These are phyloP conservation scores for Mytilinidion resinicola DNA, from an alignment of 495 filamentous ascomycete genomes.

Conservation along the genomic window DNA sequence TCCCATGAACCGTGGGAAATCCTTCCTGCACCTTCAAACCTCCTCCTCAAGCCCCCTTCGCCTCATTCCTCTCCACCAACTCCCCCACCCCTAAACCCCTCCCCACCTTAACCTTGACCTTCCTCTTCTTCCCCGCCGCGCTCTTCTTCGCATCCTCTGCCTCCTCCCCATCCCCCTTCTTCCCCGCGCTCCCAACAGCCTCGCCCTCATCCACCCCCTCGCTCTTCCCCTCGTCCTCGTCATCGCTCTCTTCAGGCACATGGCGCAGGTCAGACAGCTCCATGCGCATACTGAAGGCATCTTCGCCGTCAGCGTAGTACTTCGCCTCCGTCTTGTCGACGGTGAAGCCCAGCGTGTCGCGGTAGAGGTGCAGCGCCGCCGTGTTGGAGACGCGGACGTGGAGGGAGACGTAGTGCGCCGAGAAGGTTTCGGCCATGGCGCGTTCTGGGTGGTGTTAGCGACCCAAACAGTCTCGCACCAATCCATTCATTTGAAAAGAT, in stretches of 20 bases:
- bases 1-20: too few relatives aligned
- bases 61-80: constrained; percentile 2
- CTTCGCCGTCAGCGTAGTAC: constrained; percentile 98
- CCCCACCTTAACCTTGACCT: constrained; percentile 68
- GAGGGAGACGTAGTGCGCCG: constrained; percentile 84
- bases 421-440: constrained; percentile 92
- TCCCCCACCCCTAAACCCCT: constrained; percentile 36
- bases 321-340: constrained; percentile 84
- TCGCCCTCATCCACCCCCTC: constrained; percentile 34
- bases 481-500: too few relatives aligned
- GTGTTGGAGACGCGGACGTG: constrained; percentile 92
- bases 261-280: constrained; percentile 61
- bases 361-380: constrained; percentile 85
- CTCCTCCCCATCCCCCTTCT: constrained; percentile 36
- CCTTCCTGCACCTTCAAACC: too few relatives aligned
- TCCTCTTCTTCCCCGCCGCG: constrained; percentile 39
- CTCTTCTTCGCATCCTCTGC: constrained; percentile 31
- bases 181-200: constrained; percentile 28
- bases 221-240: constrained; percentile 41
- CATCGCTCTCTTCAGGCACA: constrained; percentile 33
- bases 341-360: constrained; percentile 86
- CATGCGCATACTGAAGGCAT: constrained; percentile 89
- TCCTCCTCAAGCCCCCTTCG: neutral
- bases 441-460: constrained; percentile 51
- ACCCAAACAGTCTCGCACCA: too few relatives aligned